phyloP scores from a whole-genome alignment of 179 eudicot species.

The Vitellaria paradoxa region DNA sequence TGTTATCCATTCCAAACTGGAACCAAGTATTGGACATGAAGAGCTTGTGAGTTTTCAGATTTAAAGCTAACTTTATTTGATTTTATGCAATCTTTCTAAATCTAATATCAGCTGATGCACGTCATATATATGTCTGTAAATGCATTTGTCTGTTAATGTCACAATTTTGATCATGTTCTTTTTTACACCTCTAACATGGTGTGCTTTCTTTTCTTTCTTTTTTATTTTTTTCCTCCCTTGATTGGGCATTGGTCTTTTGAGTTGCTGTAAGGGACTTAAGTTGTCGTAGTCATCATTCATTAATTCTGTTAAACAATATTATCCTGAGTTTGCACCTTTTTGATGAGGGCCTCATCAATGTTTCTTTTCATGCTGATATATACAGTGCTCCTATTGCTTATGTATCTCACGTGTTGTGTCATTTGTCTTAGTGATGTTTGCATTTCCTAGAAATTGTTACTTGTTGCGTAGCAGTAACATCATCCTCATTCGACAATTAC shows the following conservation, averaged over 20 bases:
- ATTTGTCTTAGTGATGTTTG: background rate
- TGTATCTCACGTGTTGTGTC: background rate
- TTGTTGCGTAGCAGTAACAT: background rate
- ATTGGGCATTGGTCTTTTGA: slow-evolving; percentile 8
- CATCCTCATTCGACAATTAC: background rate
- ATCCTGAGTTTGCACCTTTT: slow-evolving; percentile 7
- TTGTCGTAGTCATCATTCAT: slow-evolving; percentile 5
- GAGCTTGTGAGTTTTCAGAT: slow-evolving; percentile 69
- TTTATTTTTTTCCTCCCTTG: background rate
- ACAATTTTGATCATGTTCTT: background rate
- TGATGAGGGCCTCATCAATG: background rate
- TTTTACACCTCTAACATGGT: slow-evolving; percentile 3
- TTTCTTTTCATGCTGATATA: slow-evolving; percentile 12
- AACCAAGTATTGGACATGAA: slow-evolving; percentile 79
- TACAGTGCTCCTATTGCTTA: background rate
- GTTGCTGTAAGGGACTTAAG: background rate
- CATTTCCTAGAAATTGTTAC: background rate
- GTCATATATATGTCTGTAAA: background rate
- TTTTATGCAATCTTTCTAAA: background rate
- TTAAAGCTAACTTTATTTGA: background rate
- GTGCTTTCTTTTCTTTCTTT: background rate
- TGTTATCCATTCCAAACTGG: slow-evolving; percentile 73
- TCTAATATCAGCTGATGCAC: background rate
- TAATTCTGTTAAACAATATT: background rate
- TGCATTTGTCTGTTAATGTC: background rate